These are phyloP conservation scores for Beauveria varroae DNA, from an alignment of 2,329 filamentous ascomycete genomes.

Conservation along the genomic window DNA sequence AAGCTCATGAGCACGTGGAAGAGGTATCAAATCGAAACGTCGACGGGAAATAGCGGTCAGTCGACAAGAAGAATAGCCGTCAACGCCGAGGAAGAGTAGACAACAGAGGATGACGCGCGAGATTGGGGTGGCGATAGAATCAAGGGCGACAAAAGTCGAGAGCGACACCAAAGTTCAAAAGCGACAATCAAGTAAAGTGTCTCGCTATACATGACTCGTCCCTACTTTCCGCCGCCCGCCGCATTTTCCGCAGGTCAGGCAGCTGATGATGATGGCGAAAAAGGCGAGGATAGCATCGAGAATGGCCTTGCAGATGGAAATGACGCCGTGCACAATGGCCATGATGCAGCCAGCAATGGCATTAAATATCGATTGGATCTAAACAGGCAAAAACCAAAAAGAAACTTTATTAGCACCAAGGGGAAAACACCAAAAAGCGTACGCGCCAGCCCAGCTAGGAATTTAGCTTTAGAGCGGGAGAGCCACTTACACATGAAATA, in stretches of 20 bases:
- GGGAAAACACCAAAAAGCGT: not conserved
- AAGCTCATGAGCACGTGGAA: not conserved
- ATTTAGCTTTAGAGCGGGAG: not conserved
- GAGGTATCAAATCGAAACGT: not conserved
- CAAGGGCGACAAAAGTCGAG: not conserved
- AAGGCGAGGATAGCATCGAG: conserved; percentile 59
- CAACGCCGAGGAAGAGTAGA: not conserved
- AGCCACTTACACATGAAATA: conserved; percentile 66
- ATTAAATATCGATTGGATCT: conserved; percentile 53
- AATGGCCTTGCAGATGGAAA: conserved; percentile 56
- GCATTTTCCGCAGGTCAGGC: conserved; percentile 46
- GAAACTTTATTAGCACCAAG: not conserved
- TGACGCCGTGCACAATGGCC: conserved; percentile 61
- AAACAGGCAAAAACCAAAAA: not conserved
- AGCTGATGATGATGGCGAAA: conserved; percentile 59
- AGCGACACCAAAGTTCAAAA: not conserved
- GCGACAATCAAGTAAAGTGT: too few relatives aligned
- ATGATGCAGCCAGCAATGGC: conserved; percentile 61
- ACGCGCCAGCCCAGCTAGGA: not conserved
- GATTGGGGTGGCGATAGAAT: not conserved
- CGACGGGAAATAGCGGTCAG: not conserved
- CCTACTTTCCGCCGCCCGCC: conserved; percentile 24
- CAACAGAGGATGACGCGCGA: not conserved
- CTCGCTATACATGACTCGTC: conserved; percentile 7
- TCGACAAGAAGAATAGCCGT: not conserved